These are phyloP conservation scores for Acorus calamus DNA, from an alignment of 106 monocot genomes.

Conservation along the genomic window DNA sequence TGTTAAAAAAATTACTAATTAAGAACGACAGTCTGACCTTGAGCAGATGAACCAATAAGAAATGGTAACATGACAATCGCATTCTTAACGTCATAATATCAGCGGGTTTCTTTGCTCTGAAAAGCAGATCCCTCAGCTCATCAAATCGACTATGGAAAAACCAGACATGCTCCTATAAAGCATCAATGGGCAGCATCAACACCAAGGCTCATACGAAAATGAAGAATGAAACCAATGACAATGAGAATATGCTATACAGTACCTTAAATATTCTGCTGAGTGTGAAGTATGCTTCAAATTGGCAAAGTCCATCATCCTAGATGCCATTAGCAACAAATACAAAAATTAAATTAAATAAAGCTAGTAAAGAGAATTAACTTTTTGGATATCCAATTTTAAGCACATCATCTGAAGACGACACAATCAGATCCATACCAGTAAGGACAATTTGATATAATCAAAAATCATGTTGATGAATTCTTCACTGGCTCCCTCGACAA, in stretches of 20 bases:
- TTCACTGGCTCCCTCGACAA: slow-evolving; percentile 50
- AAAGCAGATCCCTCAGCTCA: slow-evolving; percentile 63
- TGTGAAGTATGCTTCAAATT: slow-evolving; percentile 39
- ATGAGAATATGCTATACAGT: neutral
- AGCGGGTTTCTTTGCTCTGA: slow-evolving; percentile 21
- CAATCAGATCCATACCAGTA: slow-evolving; percentile 35
- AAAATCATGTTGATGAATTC: slow-evolving; percentile 58
- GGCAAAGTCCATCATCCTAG: slow-evolving; percentile 14
- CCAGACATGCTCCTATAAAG: slow-evolving; percentile 55
- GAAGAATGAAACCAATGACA: neutral
- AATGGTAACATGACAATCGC: slow-evolving; percentile 59
- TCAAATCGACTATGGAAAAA: slow-evolving; percentile 40
- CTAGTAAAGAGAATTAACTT: too few species aligned
- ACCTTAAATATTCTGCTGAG: slow-evolving; percentile 80
- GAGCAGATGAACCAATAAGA: slow-evolving; percentile 61
- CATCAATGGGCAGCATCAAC: neutral
- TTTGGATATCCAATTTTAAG: too few species aligned
- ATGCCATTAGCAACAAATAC: slow-evolving; percentile 2
- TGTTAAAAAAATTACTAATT: neutral
- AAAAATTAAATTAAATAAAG: neutral
- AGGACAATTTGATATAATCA: slow-evolving; percentile 39
- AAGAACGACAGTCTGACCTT: slow-evolving; percentile 35
- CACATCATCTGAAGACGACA: neutral
- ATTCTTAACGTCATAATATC: slow-evolving; percentile 30
- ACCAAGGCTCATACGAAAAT: neutral